Evolutionary conservation across 768 basidiomycete genomes (phyloP).

Genomic region (Rhizopogon salebrosus): DNA sequence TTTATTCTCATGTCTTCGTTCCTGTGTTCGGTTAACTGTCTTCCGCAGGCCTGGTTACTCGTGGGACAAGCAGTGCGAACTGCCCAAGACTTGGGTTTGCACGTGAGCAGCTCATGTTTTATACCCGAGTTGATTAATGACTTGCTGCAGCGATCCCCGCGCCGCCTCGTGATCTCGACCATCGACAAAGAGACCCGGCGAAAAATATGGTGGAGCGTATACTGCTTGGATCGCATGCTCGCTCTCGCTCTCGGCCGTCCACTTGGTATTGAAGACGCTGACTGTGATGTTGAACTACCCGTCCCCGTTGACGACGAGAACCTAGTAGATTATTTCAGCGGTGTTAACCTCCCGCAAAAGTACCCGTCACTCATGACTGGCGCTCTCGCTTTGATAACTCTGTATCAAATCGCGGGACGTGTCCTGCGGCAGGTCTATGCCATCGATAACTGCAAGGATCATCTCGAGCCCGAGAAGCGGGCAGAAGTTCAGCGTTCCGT

Average conservation of each 20-base stretch:
- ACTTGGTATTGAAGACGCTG: slow-evolving; percentile 81
- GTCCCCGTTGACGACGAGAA: slow-evolving; percentile 79
- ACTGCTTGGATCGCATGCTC: slow-evolving; percentile 87
- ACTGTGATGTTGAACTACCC: slow-evolving; percentile 87
- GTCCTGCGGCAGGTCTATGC: slow-evolving; percentile 82
- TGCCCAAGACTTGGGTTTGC: slow-evolving; percentile 88
- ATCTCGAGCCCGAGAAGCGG: slow-evolving; percentile 68
- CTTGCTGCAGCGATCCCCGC: slow-evolving; percentile 66
- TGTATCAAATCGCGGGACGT: slow-evolving; percentile 83
- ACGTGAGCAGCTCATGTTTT: slow-evolving; percentile 50
- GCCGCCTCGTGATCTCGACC: slow-evolving; percentile 60
- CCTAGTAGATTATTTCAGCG: slow-evolving; percentile 66
- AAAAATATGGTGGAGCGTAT: slow-evolving; percentile 95
- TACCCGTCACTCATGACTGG: slow-evolving; percentile 77
- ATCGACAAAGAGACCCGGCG: slow-evolving; percentile 86
- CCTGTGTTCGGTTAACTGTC: slow-evolving; percentile 87
- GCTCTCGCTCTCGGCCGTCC: slow-evolving; percentile 87
- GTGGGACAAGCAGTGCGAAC: slow-evolving; percentile 87
- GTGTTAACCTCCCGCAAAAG: slow-evolving; percentile 49
- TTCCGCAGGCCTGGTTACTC: slow-evolving; percentile 91
- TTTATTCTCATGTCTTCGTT: slow-evolving; percentile 87
- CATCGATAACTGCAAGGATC: slow-evolving; percentile 70
- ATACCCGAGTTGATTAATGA: slow-evolving; percentile 11
- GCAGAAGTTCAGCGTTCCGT: slow-evolving; percentile 74
- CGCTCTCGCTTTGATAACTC: slow-evolving; percentile 63